These are phyloP conservation scores for Daphne laureola DNA, from an alignment of 441 rosid species.

Conservation along the genomic window DNA sequence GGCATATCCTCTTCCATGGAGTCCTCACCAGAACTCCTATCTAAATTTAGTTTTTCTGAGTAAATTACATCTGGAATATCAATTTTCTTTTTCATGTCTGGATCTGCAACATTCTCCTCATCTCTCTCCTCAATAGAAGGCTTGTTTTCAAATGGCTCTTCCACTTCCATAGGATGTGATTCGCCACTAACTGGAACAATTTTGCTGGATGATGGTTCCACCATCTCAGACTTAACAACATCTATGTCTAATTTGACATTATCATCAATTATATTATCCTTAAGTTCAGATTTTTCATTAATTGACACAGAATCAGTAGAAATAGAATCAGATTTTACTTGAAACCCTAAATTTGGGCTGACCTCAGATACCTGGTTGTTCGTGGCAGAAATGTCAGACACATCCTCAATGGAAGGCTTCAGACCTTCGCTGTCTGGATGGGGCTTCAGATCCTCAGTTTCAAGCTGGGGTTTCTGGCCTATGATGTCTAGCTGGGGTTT, in stretches of 20 bases:
- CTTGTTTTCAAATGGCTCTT: conserved; percentile 66
- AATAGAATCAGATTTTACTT: conserved; percentile 98
- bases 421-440: conserved; percentile 35
- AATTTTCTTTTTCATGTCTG: conserved; percentile 61
- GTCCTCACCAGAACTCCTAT: conserved; percentile 95
- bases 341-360: conserved; percentile 90
- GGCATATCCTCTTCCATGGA: conserved; percentile 90
- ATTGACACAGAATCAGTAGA: conserved; percentile 96
- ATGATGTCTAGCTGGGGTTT: conserved; percentile 35
- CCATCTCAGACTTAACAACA: conserved; percentile 71
- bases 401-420: conserved; percentile 38
- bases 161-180: conserved; percentile 90
- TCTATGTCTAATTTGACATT: conserved; percentile 93
- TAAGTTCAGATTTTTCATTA: conserved; percentile 91
- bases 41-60: conserved; percentile 90
- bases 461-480: conserved; percentile 21
- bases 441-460: conserved; percentile 27
- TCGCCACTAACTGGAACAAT: conserved; percentile 55
- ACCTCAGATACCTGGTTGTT: conserved; percentile 98
- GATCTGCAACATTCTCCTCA: conserved; percentile 50
- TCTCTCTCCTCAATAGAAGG: conserved; percentile 46
- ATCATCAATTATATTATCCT: conserved; percentile 96
- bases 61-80: conserved; percentile 59
- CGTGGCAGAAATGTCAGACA: conserved; percentile 49
- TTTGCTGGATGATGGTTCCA: conserved; percentile 64